A percentile compares a stretch with the other conserved stretches of the same genome.
phyloP scores from a whole-genome alignment of 768 basidiomycete genomes.

The Megacollybia marginata region DNA sequence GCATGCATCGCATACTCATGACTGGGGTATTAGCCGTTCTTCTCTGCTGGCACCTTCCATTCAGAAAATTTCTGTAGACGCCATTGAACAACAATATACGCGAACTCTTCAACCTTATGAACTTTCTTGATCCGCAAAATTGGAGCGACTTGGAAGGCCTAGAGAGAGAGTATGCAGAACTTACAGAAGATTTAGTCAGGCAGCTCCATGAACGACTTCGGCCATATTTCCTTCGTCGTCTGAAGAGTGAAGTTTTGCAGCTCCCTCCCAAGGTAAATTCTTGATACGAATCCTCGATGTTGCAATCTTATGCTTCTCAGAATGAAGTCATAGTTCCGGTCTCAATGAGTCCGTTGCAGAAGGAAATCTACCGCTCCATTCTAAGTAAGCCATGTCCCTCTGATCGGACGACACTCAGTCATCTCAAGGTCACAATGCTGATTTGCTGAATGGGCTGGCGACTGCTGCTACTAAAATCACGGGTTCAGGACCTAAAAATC shows the following conservation, averaged over 20 bases:
- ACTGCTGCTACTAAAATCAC: slow-evolving; percentile 30
- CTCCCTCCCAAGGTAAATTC: slow-evolving; percentile 81
- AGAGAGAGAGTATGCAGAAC: slow-evolving; percentile 65
- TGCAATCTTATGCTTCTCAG: slow-evolving; percentile 27
- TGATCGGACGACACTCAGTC: slow-evolving; percentile 6
- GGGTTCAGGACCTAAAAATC: slow-evolving; percentile 35
- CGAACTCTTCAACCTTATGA: slow-evolving; percentile 95
- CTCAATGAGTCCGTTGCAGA: slow-evolving; percentile 80
- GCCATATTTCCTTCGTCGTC: slow-evolving; percentile 89
- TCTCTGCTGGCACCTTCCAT: not conserved
- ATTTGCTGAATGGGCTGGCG: slow-evolving; percentile 54
- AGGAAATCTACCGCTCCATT: slow-evolving; percentile 81
- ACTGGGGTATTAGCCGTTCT: slow-evolving; percentile 55
- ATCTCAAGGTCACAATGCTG: slow-evolving; percentile 58
- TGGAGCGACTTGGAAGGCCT: slow-evolving; percentile 74
- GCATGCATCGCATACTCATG: slow-evolving; percentile 78
- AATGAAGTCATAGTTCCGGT: slow-evolving; percentile 91
- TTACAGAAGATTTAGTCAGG: slow-evolving; percentile 75
- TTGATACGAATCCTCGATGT: not conserved
- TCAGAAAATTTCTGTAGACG: slow-evolving; percentile 39
- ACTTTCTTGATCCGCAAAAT: slow-evolving; percentile 77
- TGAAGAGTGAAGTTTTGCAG: slow-evolving; percentile 88
- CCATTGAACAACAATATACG: slow-evolving; percentile 96
- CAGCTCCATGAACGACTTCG: slow-evolving; percentile 71
- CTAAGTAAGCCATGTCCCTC: slow-evolving; percentile 42